Evolutionary conservation across 2,329 filamentous ascomycete genomes (phyloP), one percentile per base, ranked within the genome.

Genomic region (Cladosporium sp.): DNA sequence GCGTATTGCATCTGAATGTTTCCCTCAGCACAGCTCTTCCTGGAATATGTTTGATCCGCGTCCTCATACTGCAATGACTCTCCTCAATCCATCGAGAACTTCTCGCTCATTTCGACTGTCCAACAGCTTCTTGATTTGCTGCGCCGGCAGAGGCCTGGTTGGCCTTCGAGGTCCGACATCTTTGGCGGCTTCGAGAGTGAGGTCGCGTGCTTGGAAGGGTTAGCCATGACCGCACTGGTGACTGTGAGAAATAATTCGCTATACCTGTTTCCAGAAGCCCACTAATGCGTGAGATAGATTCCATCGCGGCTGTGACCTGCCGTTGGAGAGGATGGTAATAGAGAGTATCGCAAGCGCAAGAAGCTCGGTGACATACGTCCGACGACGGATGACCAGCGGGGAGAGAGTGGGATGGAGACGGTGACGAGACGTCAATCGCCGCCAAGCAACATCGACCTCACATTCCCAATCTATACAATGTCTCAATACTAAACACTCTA

Each of bases 151-250:
- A 40, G 83, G 81, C 48, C 82, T 82, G 19, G 81, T 77, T 30
- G 82, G 76, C 60, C 78, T 77, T 54, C 73, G 71, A 57, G 73
- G 72, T 64, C 89, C 82, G 61, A 91, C 90, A 61, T 90, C 89
- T 70, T 91, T 89, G 62, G 93, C 92, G 60, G 93, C 93, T 80
- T 99, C 93, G 72, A 99, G 84, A 51, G 93, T 99, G 67, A 99
- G 85, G 73, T 97, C 93, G 72, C 93, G 87, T 67, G 93, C 93
- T 96, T 73, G 42, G 42, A 27, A 8, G 45, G 20, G 12, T 43
- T 41, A 43, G 37, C 48, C 11, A 24, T 24, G 17, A 52, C 17
- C 20, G 34, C 9, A 40, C 15, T 38, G 24, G 51, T 63, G 79
- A 64, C 78, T 93, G 89, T 3, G 11, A 30, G 22, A 3, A 19